phyloP scores from a whole-genome alignment of 805 yeast genomes.

The Ogataea paraovalis region DNA sequence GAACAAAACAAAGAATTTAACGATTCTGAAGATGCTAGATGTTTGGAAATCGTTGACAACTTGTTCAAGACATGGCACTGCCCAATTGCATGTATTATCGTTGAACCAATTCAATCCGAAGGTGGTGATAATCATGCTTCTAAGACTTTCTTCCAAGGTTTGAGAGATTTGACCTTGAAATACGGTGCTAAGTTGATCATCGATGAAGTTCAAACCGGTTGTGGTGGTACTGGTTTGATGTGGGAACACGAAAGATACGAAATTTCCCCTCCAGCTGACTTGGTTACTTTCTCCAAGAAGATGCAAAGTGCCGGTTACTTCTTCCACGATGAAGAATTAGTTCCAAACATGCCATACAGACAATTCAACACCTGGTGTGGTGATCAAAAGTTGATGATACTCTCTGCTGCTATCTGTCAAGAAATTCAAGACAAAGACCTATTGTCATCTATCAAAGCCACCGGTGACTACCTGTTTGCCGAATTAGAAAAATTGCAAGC shows the following conservation, averaged over 20 bases:
- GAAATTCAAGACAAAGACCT: conserved; percentile 62
- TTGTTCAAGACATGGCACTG: conserved; percentile 60
- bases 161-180: conserved; percentile 70
- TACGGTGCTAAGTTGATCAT: conserved; percentile 69
- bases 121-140: conserved; percentile 92
- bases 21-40: conserved; percentile 73
- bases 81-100: conserved; percentile 84
- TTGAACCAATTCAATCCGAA: conserved; percentile 90
- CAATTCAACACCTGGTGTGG: conserved; percentile 96
- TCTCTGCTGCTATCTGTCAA: conserved; percentile 68
- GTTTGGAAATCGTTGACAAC: conserved; percentile 72
- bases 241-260: conserved; percentile 91
- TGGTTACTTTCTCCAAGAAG: conserved; percentile 84
- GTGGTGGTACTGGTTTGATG: conserved; percentile 79
- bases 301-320: conserved; percentile 87
- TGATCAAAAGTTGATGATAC: conserved; percentile 75
- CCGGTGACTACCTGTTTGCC: conserved; percentile 63
- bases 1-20: conserved; percentile 84
- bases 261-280: conserved; percentile 70
- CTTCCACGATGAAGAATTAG: conserved; percentile 68
- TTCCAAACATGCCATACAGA: conserved; percentile 77
- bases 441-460: conserved; percentile 49
- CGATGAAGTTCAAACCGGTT: conserved; percentile 89
- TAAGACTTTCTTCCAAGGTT: conserved; percentile 71
- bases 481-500: conserved; percentile 49